Base-by-base conservation (phyloP, 257 asterid species). In the Jacaranda mimosifolia region DNA sequence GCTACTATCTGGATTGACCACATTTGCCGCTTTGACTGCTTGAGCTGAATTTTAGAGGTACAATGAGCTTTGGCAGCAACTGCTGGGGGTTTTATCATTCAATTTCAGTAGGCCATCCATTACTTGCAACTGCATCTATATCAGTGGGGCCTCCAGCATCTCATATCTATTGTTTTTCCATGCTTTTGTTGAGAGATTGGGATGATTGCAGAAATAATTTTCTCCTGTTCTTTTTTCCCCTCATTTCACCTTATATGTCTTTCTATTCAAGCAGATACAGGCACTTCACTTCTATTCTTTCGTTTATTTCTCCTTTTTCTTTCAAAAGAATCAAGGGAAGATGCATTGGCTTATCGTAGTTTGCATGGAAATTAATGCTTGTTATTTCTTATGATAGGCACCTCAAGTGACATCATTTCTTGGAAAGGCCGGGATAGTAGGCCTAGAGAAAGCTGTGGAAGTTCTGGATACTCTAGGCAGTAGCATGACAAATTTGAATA, bases 401-500 rank as follows among this genome's bases (percentile, higher is more conserved):
- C 93, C 97, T 84, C 97, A 89, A 71, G 74, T 62, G 76, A 81
- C 97, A 72, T 94, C 99, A 64, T 95, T 96, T 87, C 89, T 96
- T 85, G 99, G 98, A 36, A 96, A 96, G 85, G 99, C 98, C 46
- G 96, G 99, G 59, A 87, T 81, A 68, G 93, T 86, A 21, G 96
- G 99, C 42, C 86, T 94, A 19, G 98, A 96, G 79, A 96, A 91
- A 83, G 98, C 99, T 8, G 99, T 96, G 64, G 98, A 96, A 75
- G 98, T 96, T 80, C 86, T 96, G 55, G 99, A 96, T 84, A 89
- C 97, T 65, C 83, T 96, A 74, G 99, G 99, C 65, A 96, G 98
- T 86, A 93, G 98, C 92, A 86, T 96, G 98, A 91, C 98, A 68
- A 96, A 89, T 83, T 88, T 96, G 77, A 94, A 96, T 80, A 70